These are phyloP conservation scores for Aspergillus fischeri DNA, from an alignment of 2,329 filamentous ascomycete species.

Conservation along the genomic window DNA sequence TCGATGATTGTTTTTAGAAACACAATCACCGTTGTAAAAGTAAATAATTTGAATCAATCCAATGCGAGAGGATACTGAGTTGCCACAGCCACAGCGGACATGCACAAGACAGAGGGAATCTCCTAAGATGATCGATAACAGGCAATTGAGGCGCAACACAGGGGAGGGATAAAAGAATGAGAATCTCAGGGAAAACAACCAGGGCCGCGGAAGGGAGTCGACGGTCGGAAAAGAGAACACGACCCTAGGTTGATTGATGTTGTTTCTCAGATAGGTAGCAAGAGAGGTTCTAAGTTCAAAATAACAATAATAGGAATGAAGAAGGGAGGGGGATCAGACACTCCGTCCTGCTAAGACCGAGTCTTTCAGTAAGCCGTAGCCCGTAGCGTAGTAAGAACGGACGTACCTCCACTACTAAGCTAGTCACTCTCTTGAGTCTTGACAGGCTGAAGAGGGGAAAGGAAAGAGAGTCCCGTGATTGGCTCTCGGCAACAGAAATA, in stretches of 20 bases:
- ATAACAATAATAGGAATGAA: constrained; percentile 13
- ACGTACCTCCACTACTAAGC: too few species aligned
- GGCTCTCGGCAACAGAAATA: constrained; percentile 10
- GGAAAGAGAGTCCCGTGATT: constrained; percentile 8
- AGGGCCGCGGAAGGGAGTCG: constrained; percentile 2
- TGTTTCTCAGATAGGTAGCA: background rate
- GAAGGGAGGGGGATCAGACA: constrained; percentile 5
- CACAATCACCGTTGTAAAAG: constrained; percentile 1
- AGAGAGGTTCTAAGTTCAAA: background rate
- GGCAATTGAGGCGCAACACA: background rate
- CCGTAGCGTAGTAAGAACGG: too few species aligned
- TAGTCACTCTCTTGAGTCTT: background rate
- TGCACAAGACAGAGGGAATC: constrained; percentile 5
- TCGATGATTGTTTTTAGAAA: constrained; percentile 10
- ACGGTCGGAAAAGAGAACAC: constrained; percentile 4
- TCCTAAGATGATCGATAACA: background rate
- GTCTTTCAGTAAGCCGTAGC: background rate
- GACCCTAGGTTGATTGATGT: constrained; percentile 5
- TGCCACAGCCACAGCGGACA: constrained; percentile 26
- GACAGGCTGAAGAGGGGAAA: constrained; percentile 16
- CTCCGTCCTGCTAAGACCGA: background rate
- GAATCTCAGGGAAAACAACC: constrained; percentile 5
- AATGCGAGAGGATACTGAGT: constrained; percentile 18
- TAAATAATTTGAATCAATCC: constrained; percentile 5
- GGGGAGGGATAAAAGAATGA: background rate